phyloP scores from a whole-genome alignment of 2,329 filamentous ascomycete species.

The Pleomassaria siparia region DNA sequence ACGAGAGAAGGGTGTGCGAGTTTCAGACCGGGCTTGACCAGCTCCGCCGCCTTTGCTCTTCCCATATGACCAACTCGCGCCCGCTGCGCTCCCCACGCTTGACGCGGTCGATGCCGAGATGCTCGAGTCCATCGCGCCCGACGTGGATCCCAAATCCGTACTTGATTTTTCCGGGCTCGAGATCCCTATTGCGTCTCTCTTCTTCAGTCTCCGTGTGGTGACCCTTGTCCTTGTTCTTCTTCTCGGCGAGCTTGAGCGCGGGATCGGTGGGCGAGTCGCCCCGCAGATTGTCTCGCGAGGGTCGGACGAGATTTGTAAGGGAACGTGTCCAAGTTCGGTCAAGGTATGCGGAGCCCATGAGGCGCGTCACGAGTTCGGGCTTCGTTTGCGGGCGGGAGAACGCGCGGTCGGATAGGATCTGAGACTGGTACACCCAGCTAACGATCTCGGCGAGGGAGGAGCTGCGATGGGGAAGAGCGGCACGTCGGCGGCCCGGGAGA shows the following conservation, averaged over 20 bases:
- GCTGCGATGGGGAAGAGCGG: constrained; percentile 72
- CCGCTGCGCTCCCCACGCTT: constrained; percentile 38
- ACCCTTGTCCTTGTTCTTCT: constrained; percentile 12
- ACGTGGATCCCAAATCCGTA: constrained; percentile 62
- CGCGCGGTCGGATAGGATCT: constrained; percentile 69
- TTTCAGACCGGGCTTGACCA: constrained; percentile 16
- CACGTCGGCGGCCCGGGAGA: constrained; percentile 61
- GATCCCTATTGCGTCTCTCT: constrained; percentile 32
- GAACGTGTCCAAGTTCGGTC: constrained; percentile 38
- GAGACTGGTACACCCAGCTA: constrained; percentile 73
- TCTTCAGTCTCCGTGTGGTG: constrained; percentile 8
- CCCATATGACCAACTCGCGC: constrained; percentile 39
- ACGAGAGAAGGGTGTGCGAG: neutral
- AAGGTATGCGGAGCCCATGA: constrained; percentile 61
- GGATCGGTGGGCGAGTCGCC: constrained; percentile 24
- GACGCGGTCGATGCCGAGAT: constrained; percentile 61
- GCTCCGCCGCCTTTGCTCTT: constrained; percentile 36
- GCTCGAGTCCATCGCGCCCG: constrained; percentile 61
- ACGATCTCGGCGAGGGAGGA: constrained; percentile 75
- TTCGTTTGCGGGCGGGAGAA: constrained; percentile 71
- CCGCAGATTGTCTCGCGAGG: constrained; percentile 29
- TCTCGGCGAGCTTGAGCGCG: constrained; percentile 7
- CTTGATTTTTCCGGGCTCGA: constrained; percentile 36
- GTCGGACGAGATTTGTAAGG: constrained; percentile 32
- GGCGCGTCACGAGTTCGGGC: constrained; percentile 66